phyloP scores from a whole-genome alignment of 805 yeast genomes.

The Diddensiella transvaalensis region DNA sequence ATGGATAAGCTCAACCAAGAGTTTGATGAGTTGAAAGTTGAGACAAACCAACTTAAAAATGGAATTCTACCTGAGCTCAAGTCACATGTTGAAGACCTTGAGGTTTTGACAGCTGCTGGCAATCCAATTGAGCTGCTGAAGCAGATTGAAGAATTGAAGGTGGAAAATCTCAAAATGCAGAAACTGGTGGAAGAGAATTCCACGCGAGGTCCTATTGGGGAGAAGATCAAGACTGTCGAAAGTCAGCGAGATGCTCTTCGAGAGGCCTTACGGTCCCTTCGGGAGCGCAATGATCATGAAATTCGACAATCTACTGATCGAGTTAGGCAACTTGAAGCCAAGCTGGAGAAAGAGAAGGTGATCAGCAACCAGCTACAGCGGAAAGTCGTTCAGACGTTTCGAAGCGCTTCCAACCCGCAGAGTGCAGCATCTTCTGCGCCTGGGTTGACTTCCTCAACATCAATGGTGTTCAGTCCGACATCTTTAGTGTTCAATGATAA shows the following conservation, averaged over 20 bases:
- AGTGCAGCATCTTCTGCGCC: slow-evolving; percentile 1
- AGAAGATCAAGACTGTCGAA: slow-evolving; percentile 33
- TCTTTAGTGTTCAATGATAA: not conserved
- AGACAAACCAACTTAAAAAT: slow-evolving; percentile 22
- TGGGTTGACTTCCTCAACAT: not conserved
- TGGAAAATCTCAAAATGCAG: slow-evolving; percentile 32
- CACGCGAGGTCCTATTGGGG: slow-evolving; percentile 33
- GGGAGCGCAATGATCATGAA: slow-evolving; percentile 39
- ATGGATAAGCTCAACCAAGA: slow-evolving; percentile 29
- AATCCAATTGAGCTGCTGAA: slow-evolving; percentile 30
- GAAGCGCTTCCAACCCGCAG: slow-evolving; percentile 11
- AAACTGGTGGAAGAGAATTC: slow-evolving; percentile 30
- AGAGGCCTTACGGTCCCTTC: slow-evolving; percentile 38
- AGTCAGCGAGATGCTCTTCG: slow-evolving; percentile 38
- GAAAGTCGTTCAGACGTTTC: slow-evolving; percentile 22
- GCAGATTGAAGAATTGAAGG: slow-evolving; percentile 32
- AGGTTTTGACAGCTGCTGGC: slow-evolving; percentile 25
- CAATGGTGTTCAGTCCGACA: not conserved
- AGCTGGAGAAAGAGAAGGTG: slow-evolving; percentile 27
- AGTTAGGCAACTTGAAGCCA: slow-evolving; percentile 28
- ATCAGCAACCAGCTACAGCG: slow-evolving; percentile 25
- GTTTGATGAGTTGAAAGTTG: slow-evolving; percentile 26
- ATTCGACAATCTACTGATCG: slow-evolving; percentile 28
- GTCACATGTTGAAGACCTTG: slow-evolving; percentile 24
- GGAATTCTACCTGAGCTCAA: slow-evolving; percentile 26